Evolutionary conservation across 2,329 filamentous ascomycete genomes (phyloP), one percentile per base, ranked within the genome.

Genomic region (Dothidotthia symphoricarpi): DNA sequence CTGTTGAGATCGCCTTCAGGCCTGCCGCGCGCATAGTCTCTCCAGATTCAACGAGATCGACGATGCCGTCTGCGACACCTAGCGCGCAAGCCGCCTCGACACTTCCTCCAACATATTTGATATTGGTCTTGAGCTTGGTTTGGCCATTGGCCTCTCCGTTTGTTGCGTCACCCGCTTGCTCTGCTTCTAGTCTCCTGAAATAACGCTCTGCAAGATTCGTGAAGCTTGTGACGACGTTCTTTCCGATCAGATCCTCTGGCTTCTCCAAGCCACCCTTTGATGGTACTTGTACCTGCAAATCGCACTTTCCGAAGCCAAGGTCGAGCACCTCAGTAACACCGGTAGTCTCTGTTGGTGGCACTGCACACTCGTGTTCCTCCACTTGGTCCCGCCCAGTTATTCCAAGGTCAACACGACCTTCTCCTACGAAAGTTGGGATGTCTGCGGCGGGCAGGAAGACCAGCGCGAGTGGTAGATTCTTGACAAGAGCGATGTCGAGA

Each of bases 21-120:
- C 93, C 93, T 28, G 91, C 91, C 14, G 91, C 93, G 61, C 87
- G 86, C 93, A 98, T 98, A 0, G 93, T 98, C 70, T 97, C 91
- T 39, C 93, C 93, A 14, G 93, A 97, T 75, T 98, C 91, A 63
- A 98, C 93, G 41, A 98, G 82, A 72, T 98, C 93, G 31, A 98
- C 89, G 65, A 98, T 96, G 34, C 91, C 93, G 65, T 97, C 91
- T 28, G 93, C 93, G 17, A 97, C 90, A 36, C 93, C 93, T 37
- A 98, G 75, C 14, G 93, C 91, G 64, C 93, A 98, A 26, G 93
- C 91, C 34, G 93, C 91, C 72, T 98, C 93, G 24, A 98, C 93
- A 75, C 91, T 97, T 12, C 93, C 93, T 50, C 91, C 93, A 44
- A 97, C 79, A 69, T 93, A 94, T 60, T 95, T 88, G 58, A 98